Percentiles rank a stretch among this genome's conserved stretches.
Conservation (phyloP, 75 land plant species). For the Larix kaempferi region DNA sequence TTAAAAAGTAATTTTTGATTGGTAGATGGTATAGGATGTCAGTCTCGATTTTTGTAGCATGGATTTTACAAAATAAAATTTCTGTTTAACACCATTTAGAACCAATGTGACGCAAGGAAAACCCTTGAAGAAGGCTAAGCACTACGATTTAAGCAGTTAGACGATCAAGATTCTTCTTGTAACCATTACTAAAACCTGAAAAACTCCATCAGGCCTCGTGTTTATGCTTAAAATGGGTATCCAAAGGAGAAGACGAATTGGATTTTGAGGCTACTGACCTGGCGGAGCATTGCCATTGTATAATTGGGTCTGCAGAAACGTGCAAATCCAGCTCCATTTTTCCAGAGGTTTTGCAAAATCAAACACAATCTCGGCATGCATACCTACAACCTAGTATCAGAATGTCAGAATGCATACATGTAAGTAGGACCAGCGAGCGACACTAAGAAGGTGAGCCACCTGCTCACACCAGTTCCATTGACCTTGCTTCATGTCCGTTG, state of each 20-base stretch:
- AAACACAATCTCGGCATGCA: conserved; percentile 1
- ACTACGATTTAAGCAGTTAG: not conserved
- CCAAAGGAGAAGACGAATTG: not conserved
- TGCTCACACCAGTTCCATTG: too few relatives aligned
- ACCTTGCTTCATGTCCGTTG: too few relatives aligned
- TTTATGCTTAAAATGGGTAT: not conserved
- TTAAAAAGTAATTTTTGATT: too few relatives aligned
- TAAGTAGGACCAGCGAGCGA: too few relatives aligned
- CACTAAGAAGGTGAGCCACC: too few relatives aligned
- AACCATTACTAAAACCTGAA: too few relatives aligned
- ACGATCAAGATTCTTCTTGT: not conserved
- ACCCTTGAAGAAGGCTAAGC: not conserved
- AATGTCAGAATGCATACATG: too few relatives aligned
- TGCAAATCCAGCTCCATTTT: not conserved
- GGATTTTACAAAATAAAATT: too few relatives aligned
- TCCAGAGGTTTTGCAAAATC: not conserved
- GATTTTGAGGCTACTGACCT: not conserved
- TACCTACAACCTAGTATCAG: too few relatives aligned
- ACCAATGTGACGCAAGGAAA: not conserved
- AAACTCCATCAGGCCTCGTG: not conserved
- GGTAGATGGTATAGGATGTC: too few relatives aligned
- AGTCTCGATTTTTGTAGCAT: too few relatives aligned
- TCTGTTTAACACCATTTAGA: too few relatives aligned
- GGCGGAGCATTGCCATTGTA: not conserved
- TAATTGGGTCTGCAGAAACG: not conserved